A percentile compares a stretch with the other conserved stretches of the same genome.
These are phyloP conservation scores for Solanum chaucha DNA, from an alignment of 257 asterid species.

Conservation along the genomic window DNA sequence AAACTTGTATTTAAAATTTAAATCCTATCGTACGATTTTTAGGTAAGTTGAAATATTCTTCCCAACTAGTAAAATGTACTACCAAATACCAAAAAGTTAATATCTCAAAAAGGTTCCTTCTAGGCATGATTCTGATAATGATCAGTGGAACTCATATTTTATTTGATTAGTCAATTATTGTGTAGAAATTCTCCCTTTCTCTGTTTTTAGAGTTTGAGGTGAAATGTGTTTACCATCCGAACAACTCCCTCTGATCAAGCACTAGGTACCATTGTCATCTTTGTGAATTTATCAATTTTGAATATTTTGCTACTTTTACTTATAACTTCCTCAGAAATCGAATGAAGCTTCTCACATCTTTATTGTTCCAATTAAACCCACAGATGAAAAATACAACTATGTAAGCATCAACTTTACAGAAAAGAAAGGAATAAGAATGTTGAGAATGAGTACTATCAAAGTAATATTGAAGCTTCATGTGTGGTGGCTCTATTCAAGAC, in stretches of 20 bases:
- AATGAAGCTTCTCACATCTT: not conserved
- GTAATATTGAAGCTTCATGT: not conserved
- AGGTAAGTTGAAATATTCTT: not conserved
- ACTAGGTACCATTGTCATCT: too few relatives aligned
- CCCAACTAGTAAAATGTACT: not conserved
- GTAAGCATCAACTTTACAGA: not conserved
- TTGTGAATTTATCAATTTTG: too few relatives aligned
- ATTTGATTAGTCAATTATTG: not conserved
- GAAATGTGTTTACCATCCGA: too few relatives aligned
- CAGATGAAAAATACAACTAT: not conserved
- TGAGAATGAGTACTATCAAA: not conserved
- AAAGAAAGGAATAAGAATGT: not conserved
- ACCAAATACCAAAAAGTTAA: not conserved
- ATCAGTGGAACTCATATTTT: not conserved
- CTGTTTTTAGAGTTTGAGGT: too few relatives aligned
- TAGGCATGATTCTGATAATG: not conserved
- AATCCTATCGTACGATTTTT: not conserved
- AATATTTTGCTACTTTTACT: too few relatives aligned
- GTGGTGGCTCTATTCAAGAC: not conserved
- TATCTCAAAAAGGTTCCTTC: not conserved
- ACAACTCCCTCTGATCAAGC: too few relatives aligned
- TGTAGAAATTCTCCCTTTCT: not conserved
- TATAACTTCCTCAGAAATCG: not conserved
- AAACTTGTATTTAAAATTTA: not conserved
- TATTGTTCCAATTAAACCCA: not conserved